phyloP scores from a whole-genome alignment of 768 basidiomycete genomes.

The Thelephora ganbajun region DNA sequence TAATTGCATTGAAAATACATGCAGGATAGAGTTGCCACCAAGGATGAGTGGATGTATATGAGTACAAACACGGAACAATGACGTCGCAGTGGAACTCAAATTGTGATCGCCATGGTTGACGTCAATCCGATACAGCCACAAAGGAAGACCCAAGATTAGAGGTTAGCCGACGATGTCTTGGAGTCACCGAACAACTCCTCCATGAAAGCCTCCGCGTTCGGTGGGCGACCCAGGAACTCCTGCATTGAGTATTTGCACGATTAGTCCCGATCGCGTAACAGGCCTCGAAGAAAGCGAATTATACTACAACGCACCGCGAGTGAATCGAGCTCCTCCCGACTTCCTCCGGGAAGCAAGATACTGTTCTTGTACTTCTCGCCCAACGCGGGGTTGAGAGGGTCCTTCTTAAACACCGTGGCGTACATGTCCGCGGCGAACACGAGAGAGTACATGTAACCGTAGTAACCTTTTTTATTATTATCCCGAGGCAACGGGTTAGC shows the following conservation, averaged over 20 bases:
- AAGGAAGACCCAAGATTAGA: conserved; percentile 9
- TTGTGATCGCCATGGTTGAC: too few species aligned
- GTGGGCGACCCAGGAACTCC: conserved; percentile 68
- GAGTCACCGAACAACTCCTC: conserved; percentile 40
- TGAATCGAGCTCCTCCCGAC: conserved; percentile 69
- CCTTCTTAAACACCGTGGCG: conserved; percentile 65
- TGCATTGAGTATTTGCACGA: conserved; percentile 12
- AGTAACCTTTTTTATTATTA: conserved; percentile 37
- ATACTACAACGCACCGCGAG: conserved; percentile 35
- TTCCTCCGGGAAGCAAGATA: conserved; percentile 64
- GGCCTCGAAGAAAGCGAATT: neutral
- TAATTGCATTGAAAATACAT: too few species aligned
- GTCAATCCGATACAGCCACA: too few species aligned
- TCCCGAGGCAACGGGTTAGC: conserved; percentile 22
- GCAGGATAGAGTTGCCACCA: too few species aligned
- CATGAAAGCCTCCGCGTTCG: conserved; percentile 65
- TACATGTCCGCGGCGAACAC: conserved; percentile 49
- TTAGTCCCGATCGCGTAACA: neutral
- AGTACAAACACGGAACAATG: too few species aligned
- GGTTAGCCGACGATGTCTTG: conserved; percentile 19
- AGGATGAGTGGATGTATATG: too few species aligned
- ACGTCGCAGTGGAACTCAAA: too few species aligned
- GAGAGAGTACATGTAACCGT: conserved; percentile 52
- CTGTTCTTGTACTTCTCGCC: conserved; percentile 62
- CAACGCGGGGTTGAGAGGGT: conserved; percentile 55